Percentiles rank a stretch among this genome's conserved stretches.
Evolutionary conservation across 257 asterid genomes (phyloP).

Genomic region (Parsonsia alboflavescens): DNA sequence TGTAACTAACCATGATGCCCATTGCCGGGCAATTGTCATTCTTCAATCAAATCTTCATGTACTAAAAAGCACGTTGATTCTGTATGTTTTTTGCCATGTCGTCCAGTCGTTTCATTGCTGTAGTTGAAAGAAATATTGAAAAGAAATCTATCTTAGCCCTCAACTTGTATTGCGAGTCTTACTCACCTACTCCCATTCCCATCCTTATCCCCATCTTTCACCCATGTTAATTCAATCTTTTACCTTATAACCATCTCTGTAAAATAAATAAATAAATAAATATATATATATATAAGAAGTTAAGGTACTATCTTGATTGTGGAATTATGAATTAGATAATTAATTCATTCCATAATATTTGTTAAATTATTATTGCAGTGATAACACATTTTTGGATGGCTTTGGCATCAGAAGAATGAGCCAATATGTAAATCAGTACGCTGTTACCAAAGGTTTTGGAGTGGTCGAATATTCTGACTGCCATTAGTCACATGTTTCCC

Average conservation of each 20-base stretch:
- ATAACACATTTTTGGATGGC: background rate
- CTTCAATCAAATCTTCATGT: background rate
- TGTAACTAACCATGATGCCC: background rate
- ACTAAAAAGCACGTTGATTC: conserved; percentile 1
- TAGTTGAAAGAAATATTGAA: conserved; percentile 8
- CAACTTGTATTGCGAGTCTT: background rate
- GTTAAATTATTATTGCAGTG: background rate
- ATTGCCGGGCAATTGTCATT: background rate
- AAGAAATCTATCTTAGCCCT: background rate
- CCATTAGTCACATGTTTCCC: conserved; percentile 8
- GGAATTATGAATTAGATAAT: background rate
- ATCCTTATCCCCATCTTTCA: background rate
- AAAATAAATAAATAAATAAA: too few species aligned
- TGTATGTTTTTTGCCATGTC: background rate
- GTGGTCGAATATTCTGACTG: conserved; percentile 1
- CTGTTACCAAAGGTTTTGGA: conserved; percentile 3
- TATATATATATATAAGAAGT: too few species aligned
- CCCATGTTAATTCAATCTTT: too few species aligned
- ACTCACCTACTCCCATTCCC: background rate
- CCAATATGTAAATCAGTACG: background rate
- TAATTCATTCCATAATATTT: background rate
- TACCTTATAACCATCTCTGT: too few species aligned
- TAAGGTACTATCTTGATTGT: too few species aligned
- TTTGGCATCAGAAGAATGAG: background rate
- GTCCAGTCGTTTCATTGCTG: conserved; percentile 1